Evolutionary conservation across 108 stramenopile genomes (phyloP).

Genomic region (Cyclotella sp.): DNA sequence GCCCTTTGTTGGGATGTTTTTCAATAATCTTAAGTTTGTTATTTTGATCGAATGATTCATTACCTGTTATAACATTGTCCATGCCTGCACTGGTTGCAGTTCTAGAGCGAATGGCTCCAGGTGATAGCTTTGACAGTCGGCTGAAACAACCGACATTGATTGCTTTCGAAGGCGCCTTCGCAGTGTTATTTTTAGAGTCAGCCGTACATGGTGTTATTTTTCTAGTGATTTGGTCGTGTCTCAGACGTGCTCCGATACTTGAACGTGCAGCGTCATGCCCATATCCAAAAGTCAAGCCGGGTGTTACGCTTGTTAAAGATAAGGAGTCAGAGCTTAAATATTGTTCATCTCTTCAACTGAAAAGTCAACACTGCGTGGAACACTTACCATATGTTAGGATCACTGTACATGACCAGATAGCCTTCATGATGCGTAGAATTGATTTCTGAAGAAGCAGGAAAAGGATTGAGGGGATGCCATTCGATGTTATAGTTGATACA

Average conservation of each 20-base stretch:
- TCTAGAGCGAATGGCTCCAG: slow-evolving; percentile 72
- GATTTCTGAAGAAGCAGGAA: slow-evolving; percentile 11
- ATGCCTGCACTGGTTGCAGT: slow-evolving; percentile 84
- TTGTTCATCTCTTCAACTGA: background rate
- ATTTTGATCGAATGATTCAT: slow-evolving; percentile 17
- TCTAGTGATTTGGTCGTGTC: slow-evolving; percentile 44
- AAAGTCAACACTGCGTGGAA: background rate
- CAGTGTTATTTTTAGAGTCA: slow-evolving; percentile 4
- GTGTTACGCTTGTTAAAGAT: slow-evolving; percentile 51
- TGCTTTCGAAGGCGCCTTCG: background rate
- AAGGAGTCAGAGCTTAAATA: slow-evolving; percentile 6
- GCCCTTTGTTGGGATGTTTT: slow-evolving; percentile 12
- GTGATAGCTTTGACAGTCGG: slow-evolving; percentile 28
- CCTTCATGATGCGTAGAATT: slow-evolving; percentile 23
- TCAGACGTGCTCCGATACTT: slow-evolving; percentile 30
- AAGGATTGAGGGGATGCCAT: slow-evolving; percentile 52
- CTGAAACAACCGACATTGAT: slow-evolving; percentile 36
- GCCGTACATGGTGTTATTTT: slow-evolving; percentile 37
- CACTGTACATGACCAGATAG: slow-evolving; percentile 38
- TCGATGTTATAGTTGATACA: slow-evolving; percentile 44
- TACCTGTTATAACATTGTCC: slow-evolving; percentile 58
- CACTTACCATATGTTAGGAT: slow-evolving; percentile 22
- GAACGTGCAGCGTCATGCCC: slow-evolving; percentile 35
- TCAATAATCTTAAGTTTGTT: slow-evolving; percentile 19
- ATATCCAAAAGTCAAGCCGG: slow-evolving; percentile 72